Evolutionary conservation across 2,329 filamentous ascomycete genomes (phyloP), one percentile per base, ranked within the genome.

Genomic region (Colletotrichum endophyticum): DNA sequence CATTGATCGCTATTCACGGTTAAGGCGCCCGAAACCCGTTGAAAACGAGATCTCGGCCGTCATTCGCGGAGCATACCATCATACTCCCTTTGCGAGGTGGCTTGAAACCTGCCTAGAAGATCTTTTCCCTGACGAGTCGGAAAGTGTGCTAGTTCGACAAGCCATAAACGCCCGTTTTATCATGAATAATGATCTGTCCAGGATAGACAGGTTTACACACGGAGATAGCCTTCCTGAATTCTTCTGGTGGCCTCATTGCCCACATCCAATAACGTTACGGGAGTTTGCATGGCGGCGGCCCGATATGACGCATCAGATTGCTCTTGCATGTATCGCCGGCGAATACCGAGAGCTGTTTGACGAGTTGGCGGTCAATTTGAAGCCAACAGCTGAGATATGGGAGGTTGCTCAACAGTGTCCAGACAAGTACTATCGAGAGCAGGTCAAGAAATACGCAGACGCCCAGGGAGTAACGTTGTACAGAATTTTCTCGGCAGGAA

Each of bases 1-100:
- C 34, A 78, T 87, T 25, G 85, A 88, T 61, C 82, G 85, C 3
- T 87, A 86, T 63, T 32, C 70, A 0, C 82, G 85, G 2, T 78
- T 87, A 0, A 79, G 80, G 15, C 78, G 83, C 15, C 84, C 83
- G 7, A 36, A 63, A 5, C 49, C 79, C 66, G 49, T 84, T 2
- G 2, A 67, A 8, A 25, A 72, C 5, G 85, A 87, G 76, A 12
- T 76, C 5, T 13, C 34, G 6, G 82, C 81, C 61, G 73, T 84
- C 7, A 61, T 85, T 2, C 81, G 80, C 3, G 85, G 85, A 16
- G 83, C 86, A 36, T 86, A 86, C 57, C 83, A 86, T 75, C 80
- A 84, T 66, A 78, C 83, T 3, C 76, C 82, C 39, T 86, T 85
- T 76, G 85, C 84, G 2, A 79, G 78, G 13, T 87, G 84, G 83